Evolutionary conservation across 1,139 yeast genomes (phyloP), one percentile per base, ranked within the genome.

Genomic region (Suhomyces coccinellae): DNA sequence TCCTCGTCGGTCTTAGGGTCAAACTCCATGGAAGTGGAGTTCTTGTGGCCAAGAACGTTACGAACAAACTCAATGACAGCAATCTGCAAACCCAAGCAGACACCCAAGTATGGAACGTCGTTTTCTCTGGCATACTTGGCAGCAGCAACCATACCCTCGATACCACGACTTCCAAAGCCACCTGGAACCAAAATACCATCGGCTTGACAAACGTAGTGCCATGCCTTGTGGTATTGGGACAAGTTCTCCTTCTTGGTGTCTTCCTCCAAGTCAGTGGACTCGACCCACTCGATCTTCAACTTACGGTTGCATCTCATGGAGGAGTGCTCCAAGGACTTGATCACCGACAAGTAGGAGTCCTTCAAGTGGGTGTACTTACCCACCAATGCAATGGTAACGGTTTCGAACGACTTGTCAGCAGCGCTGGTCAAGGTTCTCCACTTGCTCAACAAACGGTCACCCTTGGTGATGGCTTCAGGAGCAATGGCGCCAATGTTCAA

Each of bases 151-250:
- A 95, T 95, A 61, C 99, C 99, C 72, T 93, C 98, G 51, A 90
- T 89, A 69, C 99, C 99, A 69, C 99, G 85, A 44, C 83, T 73
- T 51, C 99, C 99, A 63, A 95, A 95, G 2, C 99, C 99, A 62
- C 99, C 99, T 34, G 99, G 99, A 47, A 95, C 97, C 52, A 95
- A 79, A 53, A 95, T 87, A 68, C 99, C 99, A 66, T 95, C 97
- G 20, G 99, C 97, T 59, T 87, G 83, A 65, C 97, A 89, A 55
- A 95, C 84, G 56, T 79, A 76, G 61, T 89, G 95, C 99, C 99
- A 95, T 46, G 98, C 97, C 64, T 86, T 85, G 68, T 93, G 97
- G 73, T 87, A 91, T 58, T 82, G 80, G 46, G 85, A 82, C 69
- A 90, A 86, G 59, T 84, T 80, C 36, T 71, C 61, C 32, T 70